Conservation (phyloP, 202 grass and related monocot species). For the Brachypodium distachyon region DNA sequence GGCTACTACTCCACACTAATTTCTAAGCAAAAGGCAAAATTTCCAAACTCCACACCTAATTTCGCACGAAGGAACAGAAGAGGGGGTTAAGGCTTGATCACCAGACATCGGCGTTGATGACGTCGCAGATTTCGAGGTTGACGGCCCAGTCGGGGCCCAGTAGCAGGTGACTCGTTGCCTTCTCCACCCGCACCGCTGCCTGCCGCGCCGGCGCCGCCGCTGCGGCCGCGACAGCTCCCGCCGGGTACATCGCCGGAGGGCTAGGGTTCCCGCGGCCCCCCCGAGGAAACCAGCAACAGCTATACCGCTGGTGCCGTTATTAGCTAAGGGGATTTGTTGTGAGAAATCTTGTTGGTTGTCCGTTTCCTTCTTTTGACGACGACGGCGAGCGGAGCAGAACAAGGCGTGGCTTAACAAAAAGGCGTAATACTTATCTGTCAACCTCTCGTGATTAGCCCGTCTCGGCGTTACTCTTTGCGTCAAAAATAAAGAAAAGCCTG, state of each 20-base stretch:
- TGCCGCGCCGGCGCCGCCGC: background rate
- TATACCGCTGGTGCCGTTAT: slow-evolving; percentile 8
- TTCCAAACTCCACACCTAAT: background rate
- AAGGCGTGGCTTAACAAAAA: slow-evolving; percentile 10
- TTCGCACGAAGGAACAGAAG: background rate
- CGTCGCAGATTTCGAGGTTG: slow-evolving; percentile 84
- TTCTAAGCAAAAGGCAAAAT: background rate
- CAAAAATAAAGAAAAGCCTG: too few relatives aligned
- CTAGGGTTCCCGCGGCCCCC: slow-evolving; percentile 27
- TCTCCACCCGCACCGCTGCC: slow-evolving; percentile 54
- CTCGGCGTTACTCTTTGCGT: too few relatives aligned
- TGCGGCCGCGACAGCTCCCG: slow-evolving; percentile 14
- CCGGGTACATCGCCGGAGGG: slow-evolving; percentile 26
- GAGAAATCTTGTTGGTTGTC: background rate
- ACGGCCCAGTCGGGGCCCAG: slow-evolving; percentile 85
- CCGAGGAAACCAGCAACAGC: background rate
- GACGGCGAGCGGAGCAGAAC: background rate
- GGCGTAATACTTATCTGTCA: background rate
- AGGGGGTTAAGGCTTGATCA: slow-evolving; percentile 18
- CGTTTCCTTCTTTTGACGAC: background rate
- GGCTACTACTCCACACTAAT: too few relatives aligned
- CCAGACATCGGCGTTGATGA: slow-evolving; percentile 69
- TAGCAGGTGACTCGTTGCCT: slow-evolving; percentile 75
- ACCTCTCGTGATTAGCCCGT: background rate
- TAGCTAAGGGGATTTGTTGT: background rate